phyloP scores from a whole-genome alignment of 495 filamentous ascomycete species.

The Daldinia decipiens region DNA sequence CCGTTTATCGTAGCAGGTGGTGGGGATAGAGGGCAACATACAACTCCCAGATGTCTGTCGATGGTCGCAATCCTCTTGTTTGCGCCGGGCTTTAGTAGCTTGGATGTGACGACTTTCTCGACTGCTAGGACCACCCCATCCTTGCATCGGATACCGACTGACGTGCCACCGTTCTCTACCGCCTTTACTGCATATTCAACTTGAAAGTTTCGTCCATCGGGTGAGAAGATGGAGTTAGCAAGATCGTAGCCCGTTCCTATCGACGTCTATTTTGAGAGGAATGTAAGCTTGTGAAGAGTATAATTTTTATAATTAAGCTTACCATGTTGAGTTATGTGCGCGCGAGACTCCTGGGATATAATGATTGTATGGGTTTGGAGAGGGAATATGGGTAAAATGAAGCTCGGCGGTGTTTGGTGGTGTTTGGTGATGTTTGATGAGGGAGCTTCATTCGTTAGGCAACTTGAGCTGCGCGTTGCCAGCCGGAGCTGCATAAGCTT shows the following conservation, averaged over 20 bases:
- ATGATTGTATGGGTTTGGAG: slow-evolving; percentile 2
- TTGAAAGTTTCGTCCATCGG: slow-evolving; percentile 98
- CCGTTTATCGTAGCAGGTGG: not conserved
- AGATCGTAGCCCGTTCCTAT: slow-evolving; percentile 99
- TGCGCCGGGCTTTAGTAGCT: slow-evolving; percentile 88
- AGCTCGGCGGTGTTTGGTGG: slow-evolving; percentile 37
- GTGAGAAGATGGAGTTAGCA: slow-evolving; percentile 98
- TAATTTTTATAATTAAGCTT: slow-evolving; percentile 24
- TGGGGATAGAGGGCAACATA: slow-evolving; percentile 57
- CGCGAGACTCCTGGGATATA: not conserved
- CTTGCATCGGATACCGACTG: slow-evolving; percentile 95
- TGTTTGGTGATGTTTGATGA: slow-evolving; percentile 35
- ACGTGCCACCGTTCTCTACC: slow-evolving; percentile 97
- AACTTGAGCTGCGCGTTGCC: slow-evolving; percentile 59
- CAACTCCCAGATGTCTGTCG: slow-evolving; percentile 92
- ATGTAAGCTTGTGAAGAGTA: slow-evolving; percentile 15
- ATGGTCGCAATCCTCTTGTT: slow-evolving; percentile 97
- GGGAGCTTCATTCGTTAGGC: slow-evolving; percentile 51
- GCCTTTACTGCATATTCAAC: slow-evolving; percentile 99
- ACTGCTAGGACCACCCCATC: slow-evolving; percentile 96
- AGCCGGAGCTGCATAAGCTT: slow-evolving; percentile 12
- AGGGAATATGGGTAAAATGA: slow-evolving; percentile 15
- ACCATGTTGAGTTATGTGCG: slow-evolving; percentile 40
- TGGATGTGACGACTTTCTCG: slow-evolving; percentile 95
- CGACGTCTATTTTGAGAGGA: slow-evolving; percentile 74